Evolutionary conservation across 106 monocot species (phyloP).

Genomic region (Vanilla planifolia): DNA sequence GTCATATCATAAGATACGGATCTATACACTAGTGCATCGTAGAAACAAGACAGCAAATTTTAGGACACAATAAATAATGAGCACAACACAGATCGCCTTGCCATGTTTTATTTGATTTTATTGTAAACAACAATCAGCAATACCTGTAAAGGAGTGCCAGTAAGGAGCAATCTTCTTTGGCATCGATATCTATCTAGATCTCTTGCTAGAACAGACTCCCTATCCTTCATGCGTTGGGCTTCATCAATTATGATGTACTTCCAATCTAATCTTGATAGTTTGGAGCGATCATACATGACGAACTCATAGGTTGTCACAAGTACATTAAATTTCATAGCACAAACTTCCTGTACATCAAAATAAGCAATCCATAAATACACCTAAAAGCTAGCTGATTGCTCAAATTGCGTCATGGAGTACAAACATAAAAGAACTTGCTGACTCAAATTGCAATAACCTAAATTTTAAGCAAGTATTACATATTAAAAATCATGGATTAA

Average conservation of each 20-base stretch:
- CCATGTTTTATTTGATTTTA: too few species aligned
- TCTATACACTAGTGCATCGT: too few species aligned
- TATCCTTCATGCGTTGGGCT: constrained; percentile 97
- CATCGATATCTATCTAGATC: constrained; percentile 95
- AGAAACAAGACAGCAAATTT: too few species aligned
- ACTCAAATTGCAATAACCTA: too few species aligned
- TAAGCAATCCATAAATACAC: constrained; percentile 1
- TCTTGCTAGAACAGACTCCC: constrained; percentile 94
- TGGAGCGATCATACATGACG: constrained; percentile 93
- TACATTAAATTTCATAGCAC: constrained; percentile 86
- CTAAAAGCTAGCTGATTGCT: neutral
- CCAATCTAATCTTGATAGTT: constrained; percentile 95
- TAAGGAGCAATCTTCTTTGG: constrained; percentile 88
- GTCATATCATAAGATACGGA: too few species aligned
- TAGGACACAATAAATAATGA: too few species aligned
- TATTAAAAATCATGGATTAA: too few species aligned
- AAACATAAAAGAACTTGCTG: too few species aligned
- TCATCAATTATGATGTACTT: constrained; percentile 99
- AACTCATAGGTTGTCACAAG: constrained; percentile 98
- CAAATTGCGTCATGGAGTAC: neutral
- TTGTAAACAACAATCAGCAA: too few species aligned
- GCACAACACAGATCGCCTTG: too few species aligned
- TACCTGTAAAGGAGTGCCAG: constrained; percentile 98
- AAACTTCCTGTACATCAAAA: constrained; percentile 59
- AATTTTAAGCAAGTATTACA: too few species aligned